Base-by-base conservation (phyloP, 2,329 filamentous ascomycete species). In the Aspergillus flavus region DNA sequence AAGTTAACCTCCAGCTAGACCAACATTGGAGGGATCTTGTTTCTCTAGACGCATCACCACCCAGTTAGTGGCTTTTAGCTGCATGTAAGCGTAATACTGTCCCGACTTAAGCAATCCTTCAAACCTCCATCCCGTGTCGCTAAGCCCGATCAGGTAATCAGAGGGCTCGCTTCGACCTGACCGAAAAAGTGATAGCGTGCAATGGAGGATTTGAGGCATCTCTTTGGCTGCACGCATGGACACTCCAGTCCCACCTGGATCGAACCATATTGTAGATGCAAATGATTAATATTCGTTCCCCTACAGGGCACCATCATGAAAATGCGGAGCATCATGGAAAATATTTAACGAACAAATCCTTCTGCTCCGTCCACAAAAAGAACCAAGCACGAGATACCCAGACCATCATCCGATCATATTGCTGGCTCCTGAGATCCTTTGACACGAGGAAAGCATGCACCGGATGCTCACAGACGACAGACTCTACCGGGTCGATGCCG, bases 401-500 rank as follows among this genome's bases (percentile, higher is more conserved):
- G 46, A 30, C 46, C 23, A 48, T 6, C 23, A 48, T 48, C 45
- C 2, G 45, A 10, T 19, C 23, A 28, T 26, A 19, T 19, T 14
- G 45, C 12, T 28, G 12, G 2, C 14, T 28, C 21, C 45, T 19
- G 21, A 21, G 21, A 4, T 16, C 7, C 12, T 32, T 32, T 52
- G 3, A 3, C 52, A 11, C 10, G 3, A 54, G 32, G 4, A 12
- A 36, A 58, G 7, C 10, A 61, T 61, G 60, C 48, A 58, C 32
- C 36, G 46, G 6, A 21, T 50, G 34, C 45, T 61, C 16, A 61
- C 54, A 16, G 60, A 61, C 26, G 46, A 39, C 46, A 58, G 16
- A 19, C 28, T 61, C 28, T 56, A 62, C 14, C 48, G 57, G 23
- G 68, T 70, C 54, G 52, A 64, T 54, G 71, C 78, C 7, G 72